These are phyloP conservation scores for Fusarium bactridioides DNA, from an alignment of 2,329 filamentous ascomycete species.

Conservation along the genomic window DNA sequence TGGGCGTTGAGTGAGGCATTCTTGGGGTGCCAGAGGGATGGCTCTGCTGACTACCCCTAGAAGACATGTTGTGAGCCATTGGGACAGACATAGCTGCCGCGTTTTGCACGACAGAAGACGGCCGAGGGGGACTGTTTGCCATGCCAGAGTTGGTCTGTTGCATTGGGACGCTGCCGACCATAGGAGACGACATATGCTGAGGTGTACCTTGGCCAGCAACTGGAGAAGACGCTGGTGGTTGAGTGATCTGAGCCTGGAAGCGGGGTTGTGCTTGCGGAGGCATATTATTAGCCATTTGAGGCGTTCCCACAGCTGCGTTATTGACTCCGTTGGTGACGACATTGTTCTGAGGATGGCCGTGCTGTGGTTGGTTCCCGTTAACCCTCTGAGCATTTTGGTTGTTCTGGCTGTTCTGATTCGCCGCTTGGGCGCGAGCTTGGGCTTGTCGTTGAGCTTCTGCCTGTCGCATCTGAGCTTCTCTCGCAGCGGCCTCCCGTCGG, in stretches of 20 bases:
- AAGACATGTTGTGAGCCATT: slow-evolving; percentile 69
- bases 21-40: slow-evolving; percentile 70
- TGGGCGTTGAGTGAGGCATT: slow-evolving; percentile 68
- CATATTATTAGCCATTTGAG: slow-evolving; percentile 51
- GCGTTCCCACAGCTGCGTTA: slow-evolving; percentile 50
- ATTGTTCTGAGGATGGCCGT: slow-evolving; percentile 50
- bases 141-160: slow-evolving; percentile 72
- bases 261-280: slow-evolving; percentile 52
- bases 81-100: slow-evolving; percentile 64
- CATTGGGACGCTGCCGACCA: slow-evolving; percentile 69
- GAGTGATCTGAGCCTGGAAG: slow-evolving; percentile 65
- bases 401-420: slow-evolving; percentile 40
- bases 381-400: slow-evolving; percentile 41
- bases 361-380: slow-evolving; percentile 43
- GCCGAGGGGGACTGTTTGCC: slow-evolving; percentile 72
- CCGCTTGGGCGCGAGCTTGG: slow-evolving; percentile 42
- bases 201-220: slow-evolving; percentile 69
- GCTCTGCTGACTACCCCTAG: slow-evolving; percentile 71
- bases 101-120: slow-evolving; percentile 70
- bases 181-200: slow-evolving; percentile 71
- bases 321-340: slow-evolving; percentile 48
- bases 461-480: slow-evolving; percentile 49
- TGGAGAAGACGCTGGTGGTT: slow-evolving; percentile 74
- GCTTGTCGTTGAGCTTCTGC: slow-evolving; percentile 49
- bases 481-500: slow-evolving; percentile 48